Percentiles rank a stretch among this genome's conserved stretches.
phyloP scores from a whole-genome alignment of 2,329 filamentous ascomycete genomes.

The Neophaeococcomyces aloes region DNA sequence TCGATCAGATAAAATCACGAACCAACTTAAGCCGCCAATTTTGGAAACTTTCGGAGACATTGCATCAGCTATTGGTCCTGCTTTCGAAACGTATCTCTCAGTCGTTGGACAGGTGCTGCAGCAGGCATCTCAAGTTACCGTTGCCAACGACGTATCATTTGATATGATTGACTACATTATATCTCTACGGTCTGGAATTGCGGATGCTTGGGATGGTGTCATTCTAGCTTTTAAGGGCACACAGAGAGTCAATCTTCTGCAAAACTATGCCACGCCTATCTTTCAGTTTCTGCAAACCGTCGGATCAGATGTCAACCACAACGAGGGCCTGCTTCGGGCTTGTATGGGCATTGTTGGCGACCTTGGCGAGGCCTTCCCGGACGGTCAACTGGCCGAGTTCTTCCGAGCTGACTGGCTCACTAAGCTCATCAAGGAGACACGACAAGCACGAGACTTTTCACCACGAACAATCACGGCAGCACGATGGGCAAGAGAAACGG shows the following conservation, averaged over 20 bases:
- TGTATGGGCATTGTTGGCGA: conserved; percentile 97
- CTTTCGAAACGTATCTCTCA: conserved; percentile 85
- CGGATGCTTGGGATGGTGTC: conserved; percentile 97
- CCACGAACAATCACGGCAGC: conserved; percentile 83
- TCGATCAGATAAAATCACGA: conserved; percentile 72
- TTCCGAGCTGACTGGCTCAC: conserved; percentile 91
- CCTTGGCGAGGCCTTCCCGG: conserved; percentile 84
- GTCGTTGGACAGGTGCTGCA: conserved; percentile 91
- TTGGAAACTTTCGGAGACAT: conserved; percentile 97
- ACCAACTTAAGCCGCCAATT: conserved; percentile 97
- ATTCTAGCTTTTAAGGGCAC: conserved; percentile 83
- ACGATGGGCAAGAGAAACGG: conserved; percentile 93
- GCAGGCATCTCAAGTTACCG: conserved; percentile 75
- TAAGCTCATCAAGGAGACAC: conserved; percentile 80
- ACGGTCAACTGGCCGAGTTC: conserved; percentile 69
- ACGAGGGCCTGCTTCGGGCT: conserved; percentile 83
- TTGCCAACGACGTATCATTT: conserved; percentile 68
- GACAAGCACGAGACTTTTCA: conserved; percentile 77
- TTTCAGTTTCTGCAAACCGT: conserved; percentile 78
- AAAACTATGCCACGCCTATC: conserved; percentile 71
- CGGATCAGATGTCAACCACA: conserved; percentile 72
- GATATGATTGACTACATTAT: conserved; percentile 97
- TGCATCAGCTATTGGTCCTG: conserved; percentile 79
- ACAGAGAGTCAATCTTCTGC: conserved; percentile 48
- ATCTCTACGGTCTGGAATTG: conserved; percentile 90